Conservation (phyloP, 2,329 filamentous ascomycete species). For the Cryphonectria carpinicola region DNA sequence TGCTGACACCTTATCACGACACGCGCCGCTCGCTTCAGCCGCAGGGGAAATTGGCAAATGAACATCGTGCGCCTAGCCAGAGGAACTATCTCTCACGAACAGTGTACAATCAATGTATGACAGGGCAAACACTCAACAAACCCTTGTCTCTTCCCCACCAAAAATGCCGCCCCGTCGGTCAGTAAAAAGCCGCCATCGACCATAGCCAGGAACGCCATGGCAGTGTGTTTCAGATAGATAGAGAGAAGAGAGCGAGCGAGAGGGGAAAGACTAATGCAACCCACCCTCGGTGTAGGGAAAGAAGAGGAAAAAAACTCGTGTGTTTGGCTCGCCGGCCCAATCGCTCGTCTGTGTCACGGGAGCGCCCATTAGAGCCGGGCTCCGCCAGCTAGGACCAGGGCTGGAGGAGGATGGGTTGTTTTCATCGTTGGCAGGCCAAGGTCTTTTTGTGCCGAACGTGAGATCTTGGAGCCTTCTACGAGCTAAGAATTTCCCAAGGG, state of each 20-base stretch:
- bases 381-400: slow-evolving; percentile 1
- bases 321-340: neutral
- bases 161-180: neutral
- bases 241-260: neutral
- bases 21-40: neutral
- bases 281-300: neutral
- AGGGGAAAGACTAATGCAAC: slow-evolving; percentile 2
- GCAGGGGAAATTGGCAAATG: neutral
- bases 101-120: neutral
- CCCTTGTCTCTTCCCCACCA: neutral
- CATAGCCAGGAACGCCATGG: neutral
- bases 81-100: too few relatives aligned
- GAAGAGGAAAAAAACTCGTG: neutral
- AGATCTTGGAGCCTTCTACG: neutral
- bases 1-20: neutral
- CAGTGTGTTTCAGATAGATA: neutral
- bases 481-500: neutral
- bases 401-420: neutral
- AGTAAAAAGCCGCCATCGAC: neutral
- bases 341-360: neutral
- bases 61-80: neutral
- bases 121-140: neutral
- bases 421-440: neutral
- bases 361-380: neutral
- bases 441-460: neutral